phyloP scores from a whole-genome alignment of 2,329 filamentous ascomycete genomes.

The Cordyceps javanica region DNA sequence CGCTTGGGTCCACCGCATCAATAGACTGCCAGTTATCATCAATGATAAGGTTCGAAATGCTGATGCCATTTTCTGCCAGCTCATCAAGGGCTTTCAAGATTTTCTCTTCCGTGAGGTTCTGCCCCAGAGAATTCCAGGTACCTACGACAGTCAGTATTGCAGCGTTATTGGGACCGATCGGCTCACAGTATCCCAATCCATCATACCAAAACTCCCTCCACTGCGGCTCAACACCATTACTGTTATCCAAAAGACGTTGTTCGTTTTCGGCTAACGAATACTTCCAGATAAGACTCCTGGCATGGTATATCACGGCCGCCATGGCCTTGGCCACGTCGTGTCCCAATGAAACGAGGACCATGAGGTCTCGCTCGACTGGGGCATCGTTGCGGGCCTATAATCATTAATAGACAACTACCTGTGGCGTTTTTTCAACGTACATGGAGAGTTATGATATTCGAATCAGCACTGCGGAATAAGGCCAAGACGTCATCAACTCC shows the following conservation, averaged over 20 bases:
- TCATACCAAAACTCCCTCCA: conserved; percentile 92
- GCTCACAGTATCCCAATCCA: conserved; percentile 77
- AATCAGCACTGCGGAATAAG: conserved; percentile 56
- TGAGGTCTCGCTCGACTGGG: conserved; percentile 44
- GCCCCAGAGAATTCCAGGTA: conserved; percentile 92
- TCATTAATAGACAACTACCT: conserved; percentile 12
- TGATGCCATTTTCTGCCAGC: conserved; percentile 65
- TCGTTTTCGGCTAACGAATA: conserved; percentile 36
- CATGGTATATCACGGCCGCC: conserved; percentile 79
- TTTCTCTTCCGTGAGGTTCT: conserved; percentile 73
- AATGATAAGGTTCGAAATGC: conserved; percentile 81
- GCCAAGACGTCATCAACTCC: conserved; percentile 66
- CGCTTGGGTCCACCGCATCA: conserved; percentile 35
- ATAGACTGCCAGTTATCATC: conserved; percentile 96
- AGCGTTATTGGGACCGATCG: too few species aligned
- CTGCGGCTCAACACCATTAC: conserved; percentile 44
- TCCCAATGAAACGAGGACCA: conserved; percentile 65
- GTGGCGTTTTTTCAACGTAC: conserved; percentile 35
- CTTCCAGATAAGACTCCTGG: conserved; percentile 48
- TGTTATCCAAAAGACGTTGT: conserved; percentile 20
- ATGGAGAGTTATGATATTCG: conserved; percentile 62
- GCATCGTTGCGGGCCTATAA: conserved; percentile 61
- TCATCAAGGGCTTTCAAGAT: conserved; percentile 68
- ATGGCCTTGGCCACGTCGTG: conserved; percentile 69
- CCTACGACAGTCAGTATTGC: conserved; percentile 32